Conservation (phyloP, 2,329 filamentous ascomycete species). For the Tolypocladium ovalisporum region DNA sequence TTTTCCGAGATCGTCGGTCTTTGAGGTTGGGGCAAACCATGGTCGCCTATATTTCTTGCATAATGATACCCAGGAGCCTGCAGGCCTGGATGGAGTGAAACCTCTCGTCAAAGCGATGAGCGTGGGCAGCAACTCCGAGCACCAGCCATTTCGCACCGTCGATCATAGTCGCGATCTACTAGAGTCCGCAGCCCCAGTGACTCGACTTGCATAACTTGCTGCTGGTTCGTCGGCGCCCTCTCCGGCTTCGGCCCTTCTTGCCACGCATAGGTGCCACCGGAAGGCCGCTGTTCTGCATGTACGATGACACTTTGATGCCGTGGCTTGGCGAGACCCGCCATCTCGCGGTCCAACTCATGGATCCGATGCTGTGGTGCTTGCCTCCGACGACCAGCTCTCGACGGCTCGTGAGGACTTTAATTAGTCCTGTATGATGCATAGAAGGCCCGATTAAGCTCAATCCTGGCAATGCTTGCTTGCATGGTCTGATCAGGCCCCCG, state of each 20-base stretch:
- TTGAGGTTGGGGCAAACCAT: constrained; percentile 92
- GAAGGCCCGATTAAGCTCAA: not conserved
- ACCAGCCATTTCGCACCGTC: not conserved
- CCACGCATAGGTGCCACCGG: not conserved
- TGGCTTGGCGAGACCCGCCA: not conserved
- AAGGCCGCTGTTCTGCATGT: not conserved
- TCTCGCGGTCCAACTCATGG: not conserved
- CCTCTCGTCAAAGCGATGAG: not conserved
- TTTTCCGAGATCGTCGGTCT: constrained; percentile 82
- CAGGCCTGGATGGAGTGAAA: not conserved
- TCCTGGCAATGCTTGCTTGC: not conserved
- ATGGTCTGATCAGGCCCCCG: not conserved
- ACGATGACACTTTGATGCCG: not conserved
- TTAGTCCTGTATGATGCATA: not conserved
- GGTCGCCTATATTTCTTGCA: constrained; percentile 50
- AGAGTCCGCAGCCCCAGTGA: not conserved
- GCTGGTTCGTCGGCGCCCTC: not conserved
- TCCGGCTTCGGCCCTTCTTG: not conserved
- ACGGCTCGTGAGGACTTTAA: not conserved
- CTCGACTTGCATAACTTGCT: not conserved
- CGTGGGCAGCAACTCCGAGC: not conserved
- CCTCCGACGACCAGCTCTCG: not conserved
- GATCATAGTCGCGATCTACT: not conserved
- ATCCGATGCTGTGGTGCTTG: not conserved
- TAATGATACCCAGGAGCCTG: not conserved